Evolutionary conservation across 768 basidiomycete species (phyloP), one percentile per base, ranked within the genome.

Genomic region (Pleurotus salmoneostramineus): DNA sequence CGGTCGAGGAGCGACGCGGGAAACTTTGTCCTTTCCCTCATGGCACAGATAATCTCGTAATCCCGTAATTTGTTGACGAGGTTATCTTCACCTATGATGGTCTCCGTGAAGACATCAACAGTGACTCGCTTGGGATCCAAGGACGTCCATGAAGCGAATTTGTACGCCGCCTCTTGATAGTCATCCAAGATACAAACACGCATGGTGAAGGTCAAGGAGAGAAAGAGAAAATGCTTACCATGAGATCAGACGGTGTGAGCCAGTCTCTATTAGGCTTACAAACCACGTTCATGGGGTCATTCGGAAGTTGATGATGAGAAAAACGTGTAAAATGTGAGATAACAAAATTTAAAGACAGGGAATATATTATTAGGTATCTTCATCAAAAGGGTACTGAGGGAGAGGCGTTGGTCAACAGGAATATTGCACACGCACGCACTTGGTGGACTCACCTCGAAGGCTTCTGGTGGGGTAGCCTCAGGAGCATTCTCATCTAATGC

Each of bases 381-480:
- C 74, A 63, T 85, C 87, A 63, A 93, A 93, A 7, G 83, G 88
- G 67, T 92, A 92, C 91, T 92, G 62, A 14, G 36, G 0, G 56
- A 61, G 21, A 51, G 51, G 42, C 32, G 59, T 73, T 58, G 74
- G 69, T 43, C 27, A 57, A 60, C 52, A 27, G 21, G 21, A 27
- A 27, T 54, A 45, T 32, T 51, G 27, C 7, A 44, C 15, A 57
- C 43, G 3, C 12, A 45, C 27, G 51, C 11, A 56, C 50, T 46
- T 50, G 58, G 43, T 43, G 11, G 49, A 75, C 88, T 59, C 64
- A 93, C 92, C 85, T 95, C 92, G 65, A 96, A 96, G 27, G 89
- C 69, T 65, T 80, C 81, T 66, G 94, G 94, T 10, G 86, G 83
- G 44, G 84, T 87, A 27, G 83, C 86, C 65, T 95, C 92, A 6